These are phyloP conservation scores for Talaromyces piceae DNA, from an alignment of 2,329 filamentous ascomycete species.

Conservation along the genomic window DNA sequence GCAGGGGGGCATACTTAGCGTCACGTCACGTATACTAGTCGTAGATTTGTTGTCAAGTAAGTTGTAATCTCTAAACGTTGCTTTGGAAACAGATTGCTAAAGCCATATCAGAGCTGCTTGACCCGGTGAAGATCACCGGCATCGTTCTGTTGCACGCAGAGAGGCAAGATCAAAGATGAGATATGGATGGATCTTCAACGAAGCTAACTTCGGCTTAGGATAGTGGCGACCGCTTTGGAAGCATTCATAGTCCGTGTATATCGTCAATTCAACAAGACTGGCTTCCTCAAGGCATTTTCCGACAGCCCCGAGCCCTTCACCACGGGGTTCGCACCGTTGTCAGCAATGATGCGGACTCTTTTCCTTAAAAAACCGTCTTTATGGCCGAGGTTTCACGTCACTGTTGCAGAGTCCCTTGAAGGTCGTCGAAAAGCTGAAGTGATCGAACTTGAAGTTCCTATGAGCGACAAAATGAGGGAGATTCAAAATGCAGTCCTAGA, in stretches of 20 bases:
- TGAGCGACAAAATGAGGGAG: slow-evolving; percentile 87
- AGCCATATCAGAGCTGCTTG: slow-evolving; percentile 49
- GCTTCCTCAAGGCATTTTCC: slow-evolving; percentile 93
- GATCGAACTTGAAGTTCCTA: slow-evolving; percentile 90
- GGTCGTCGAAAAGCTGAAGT: slow-evolving; percentile 91
- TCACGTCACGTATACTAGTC: slow-evolving; percentile 90
- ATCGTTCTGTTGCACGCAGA: slow-evolving; percentile 85
- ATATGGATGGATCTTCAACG: neutral
- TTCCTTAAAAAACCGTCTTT: slow-evolving; percentile 83
- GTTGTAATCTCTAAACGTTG: slow-evolving; percentile 20
- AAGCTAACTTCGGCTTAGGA: slow-evolving; percentile 35
- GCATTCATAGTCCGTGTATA: slow-evolving; percentile 94
- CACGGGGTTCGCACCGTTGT: slow-evolving; percentile 76
- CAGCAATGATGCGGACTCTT: slow-evolving; percentile 85
- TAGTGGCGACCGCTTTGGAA: slow-evolving; percentile 79
- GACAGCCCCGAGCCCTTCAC: slow-evolving; percentile 89
- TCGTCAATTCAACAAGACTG: slow-evolving; percentile 85
- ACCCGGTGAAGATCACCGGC: slow-evolving; percentile 79
- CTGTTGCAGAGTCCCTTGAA: slow-evolving; percentile 81
- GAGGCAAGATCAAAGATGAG: slow-evolving; percentile 29
- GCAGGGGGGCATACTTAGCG: slow-evolving; percentile 83
- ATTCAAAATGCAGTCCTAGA: slow-evolving; percentile 94
- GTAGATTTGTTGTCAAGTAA: slow-evolving; percentile 78
- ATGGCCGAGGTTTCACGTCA: slow-evolving; percentile 89
- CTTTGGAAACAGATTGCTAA: slow-evolving; percentile 50